Conservation (phyloP, 352 stramenopile species). For the Globisporangium echinulatum region DNA sequence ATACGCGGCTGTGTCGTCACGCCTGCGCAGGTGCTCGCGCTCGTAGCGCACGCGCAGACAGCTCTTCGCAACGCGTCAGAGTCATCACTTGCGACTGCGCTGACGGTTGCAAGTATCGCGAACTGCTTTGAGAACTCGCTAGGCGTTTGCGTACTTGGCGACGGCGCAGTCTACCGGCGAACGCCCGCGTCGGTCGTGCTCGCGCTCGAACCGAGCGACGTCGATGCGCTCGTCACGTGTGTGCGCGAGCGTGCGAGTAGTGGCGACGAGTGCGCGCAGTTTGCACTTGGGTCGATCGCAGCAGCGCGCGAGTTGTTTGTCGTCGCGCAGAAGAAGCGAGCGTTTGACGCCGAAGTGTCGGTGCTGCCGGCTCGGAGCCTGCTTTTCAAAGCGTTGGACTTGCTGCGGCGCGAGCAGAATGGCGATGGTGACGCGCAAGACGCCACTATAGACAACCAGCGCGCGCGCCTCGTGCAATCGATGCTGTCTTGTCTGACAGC, state of each 20-base stretch:
- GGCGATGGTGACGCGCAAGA: not conserved
- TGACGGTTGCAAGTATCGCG: constrained; percentile 2
- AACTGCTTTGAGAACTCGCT: constrained; percentile 15
- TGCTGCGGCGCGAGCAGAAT: constrained; percentile 20
- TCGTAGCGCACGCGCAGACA: not conserved
- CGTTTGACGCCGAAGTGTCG: constrained; percentile 33
- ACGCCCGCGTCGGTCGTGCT: not conserved
- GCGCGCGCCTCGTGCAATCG: constrained; percentile 4
- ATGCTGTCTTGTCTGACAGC: constrained; percentile 9
- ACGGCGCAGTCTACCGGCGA: not conserved
- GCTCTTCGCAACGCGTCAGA: not conserved
- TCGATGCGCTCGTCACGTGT: constrained; percentile 16
- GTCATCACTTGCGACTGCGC: not conserved
- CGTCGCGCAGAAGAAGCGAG: constrained; percentile 42
- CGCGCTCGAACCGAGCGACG: constrained; percentile 6
- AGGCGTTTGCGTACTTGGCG: constrained; percentile 4
- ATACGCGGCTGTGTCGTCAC: constrained; percentile 1
- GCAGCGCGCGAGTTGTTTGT: constrained; percentile 22
- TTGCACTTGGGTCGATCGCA: constrained; percentile 30
- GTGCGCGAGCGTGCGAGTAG: constrained; percentile 12
- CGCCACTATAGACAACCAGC: not conserved
- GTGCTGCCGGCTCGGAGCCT: constrained; percentile 22
- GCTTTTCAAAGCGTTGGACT: constrained; percentile 27
- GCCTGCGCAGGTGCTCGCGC: not conserved
- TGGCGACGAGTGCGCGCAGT: constrained; percentile 7